Conservation (phyloP, 1,284 basidiomycete genomes). For the Fomitopsis palustris region DNA sequence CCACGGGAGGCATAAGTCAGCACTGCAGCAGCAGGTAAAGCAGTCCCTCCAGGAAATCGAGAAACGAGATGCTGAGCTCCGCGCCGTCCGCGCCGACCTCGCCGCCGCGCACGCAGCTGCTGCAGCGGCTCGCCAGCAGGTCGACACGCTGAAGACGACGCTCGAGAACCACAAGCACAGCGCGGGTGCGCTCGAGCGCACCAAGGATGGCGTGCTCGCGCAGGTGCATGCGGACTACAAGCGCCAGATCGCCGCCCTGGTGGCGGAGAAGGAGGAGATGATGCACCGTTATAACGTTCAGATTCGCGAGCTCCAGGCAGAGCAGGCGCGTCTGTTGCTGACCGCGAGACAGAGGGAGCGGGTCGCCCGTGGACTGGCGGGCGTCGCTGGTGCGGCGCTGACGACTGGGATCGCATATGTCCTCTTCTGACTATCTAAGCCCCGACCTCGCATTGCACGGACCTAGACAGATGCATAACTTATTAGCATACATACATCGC, state of each 20-base stretch:
- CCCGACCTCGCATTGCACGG: neutral
- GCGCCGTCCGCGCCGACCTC: conserved; percentile 1
- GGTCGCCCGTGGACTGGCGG: neutral
- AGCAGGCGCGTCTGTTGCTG: conserved; percentile 48
- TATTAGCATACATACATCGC: neutral
- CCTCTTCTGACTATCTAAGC: neutral
- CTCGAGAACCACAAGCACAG: neutral
- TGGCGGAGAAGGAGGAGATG: conserved; percentile 56
- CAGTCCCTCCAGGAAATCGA: conserved; percentile 6
- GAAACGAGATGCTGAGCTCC: conserved; percentile 3
- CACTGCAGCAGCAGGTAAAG: conserved; percentile 4
- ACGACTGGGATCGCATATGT: neutral
- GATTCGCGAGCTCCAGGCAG: conserved; percentile 71
- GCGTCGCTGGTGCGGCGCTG: neutral
- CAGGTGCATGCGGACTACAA: conserved; percentile 33
- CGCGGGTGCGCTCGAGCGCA: neutral
- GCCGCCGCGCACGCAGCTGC: neutral
- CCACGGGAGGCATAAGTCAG: neutral
- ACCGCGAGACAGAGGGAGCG: neutral
- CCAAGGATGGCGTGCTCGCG: neutral
- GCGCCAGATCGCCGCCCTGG: conserved; percentile 50
- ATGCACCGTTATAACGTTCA: conserved; percentile 81
- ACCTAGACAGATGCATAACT: neutral
- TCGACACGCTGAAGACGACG: neutral
- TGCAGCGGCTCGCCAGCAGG: neutral